These are phyloP conservation scores for Scolecobasidium constrictum DNA, from an alignment of 2,329 filamentous ascomycete genomes.

Conservation along the genomic window DNA sequence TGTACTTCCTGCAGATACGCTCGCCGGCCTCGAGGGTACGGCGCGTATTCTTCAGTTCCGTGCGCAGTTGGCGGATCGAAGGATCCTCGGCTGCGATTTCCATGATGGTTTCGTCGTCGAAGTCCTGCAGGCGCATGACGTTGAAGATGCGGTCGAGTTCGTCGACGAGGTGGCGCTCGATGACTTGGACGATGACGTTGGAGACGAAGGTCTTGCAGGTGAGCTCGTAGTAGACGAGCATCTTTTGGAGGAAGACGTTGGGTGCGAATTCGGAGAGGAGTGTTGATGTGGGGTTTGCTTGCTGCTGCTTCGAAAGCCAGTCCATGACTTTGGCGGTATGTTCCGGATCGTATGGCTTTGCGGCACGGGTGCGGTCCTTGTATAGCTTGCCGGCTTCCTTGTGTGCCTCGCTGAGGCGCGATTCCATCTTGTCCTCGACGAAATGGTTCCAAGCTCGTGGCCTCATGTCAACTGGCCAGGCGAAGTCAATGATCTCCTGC, in stretches of 20 bases:
- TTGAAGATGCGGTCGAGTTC: slow-evolving; percentile 8
- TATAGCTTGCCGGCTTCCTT: slow-evolving; percentile 7
- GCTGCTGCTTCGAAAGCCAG: slow-evolving; percentile 3
- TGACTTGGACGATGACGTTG: slow-evolving; percentile 10
- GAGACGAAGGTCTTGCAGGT: slow-evolving; percentile 9
- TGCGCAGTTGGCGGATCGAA: slow-evolving; percentile 1
- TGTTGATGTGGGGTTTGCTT: not conserved
- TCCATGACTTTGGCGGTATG: slow-evolving; percentile 6
- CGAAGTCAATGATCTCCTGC: slow-evolving; percentile 8
- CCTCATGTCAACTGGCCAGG: slow-evolving; percentile 8
- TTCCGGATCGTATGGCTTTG: slow-evolving; percentile 9
- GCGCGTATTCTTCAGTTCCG: slow-evolving; percentile 5
- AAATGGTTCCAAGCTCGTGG: slow-evolving; percentile 8
- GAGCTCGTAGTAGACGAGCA: slow-evolving; percentile 10
- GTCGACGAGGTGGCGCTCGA: slow-evolving; percentile 11
- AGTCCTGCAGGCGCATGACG: slow-evolving; percentile 2
- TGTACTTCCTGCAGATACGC: slow-evolving; percentile 9
- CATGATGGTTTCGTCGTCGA: slow-evolving; percentile 7
- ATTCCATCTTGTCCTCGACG: slow-evolving; percentile 9
- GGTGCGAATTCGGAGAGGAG: slow-evolving; percentile 9
- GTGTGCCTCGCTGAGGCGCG: slow-evolving; percentile 3
- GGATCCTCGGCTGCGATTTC: slow-evolving; percentile 7
- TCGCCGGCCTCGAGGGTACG: slow-evolving; percentile 8
- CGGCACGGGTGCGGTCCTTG: slow-evolving; percentile 8
- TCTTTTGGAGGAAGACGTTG: slow-evolving; percentile 8